phyloP scores from a whole-genome alignment of 2,329 filamentous ascomycete genomes.

The Setomelanomma holmii region DNA sequence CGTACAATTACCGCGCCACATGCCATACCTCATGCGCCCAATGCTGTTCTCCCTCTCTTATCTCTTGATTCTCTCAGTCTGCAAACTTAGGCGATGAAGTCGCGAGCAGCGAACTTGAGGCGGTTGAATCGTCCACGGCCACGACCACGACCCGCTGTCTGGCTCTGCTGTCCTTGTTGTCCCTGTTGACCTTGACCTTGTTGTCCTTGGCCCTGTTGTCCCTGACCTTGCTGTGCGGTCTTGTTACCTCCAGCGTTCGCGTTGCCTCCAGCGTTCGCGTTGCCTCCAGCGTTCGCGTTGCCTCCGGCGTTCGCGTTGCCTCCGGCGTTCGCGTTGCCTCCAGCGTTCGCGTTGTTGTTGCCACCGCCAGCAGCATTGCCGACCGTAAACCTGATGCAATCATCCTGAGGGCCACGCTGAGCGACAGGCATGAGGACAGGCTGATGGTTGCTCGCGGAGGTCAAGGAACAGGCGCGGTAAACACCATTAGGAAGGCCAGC shows the following conservation, averaged over 20 bases:
- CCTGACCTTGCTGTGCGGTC: slow-evolving; percentile 4
- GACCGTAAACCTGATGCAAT: slow-evolving; percentile 60
- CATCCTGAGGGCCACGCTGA: slow-evolving; percentile 62
- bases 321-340: not conserved
- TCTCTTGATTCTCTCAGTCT: not conserved
- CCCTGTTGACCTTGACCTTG: slow-evolving; percentile 5
- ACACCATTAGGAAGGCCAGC: slow-evolving; percentile 57
- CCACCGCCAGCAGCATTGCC: slow-evolving; percentile 6
- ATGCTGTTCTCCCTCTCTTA: slow-evolving; percentile 6
- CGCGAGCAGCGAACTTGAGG: slow-evolving; percentile 40
- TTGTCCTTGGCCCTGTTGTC: slow-evolving; percentile 8
- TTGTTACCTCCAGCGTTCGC: not conserved
- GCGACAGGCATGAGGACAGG: slow-evolving; percentile 66
- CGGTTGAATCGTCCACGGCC: slow-evolving; percentile 33
- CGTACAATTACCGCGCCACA: slow-evolving; percentile 43
- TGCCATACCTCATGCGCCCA: slow-evolving; percentile 10
- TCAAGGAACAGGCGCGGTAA: slow-evolving; percentile 63
- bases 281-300: slow-evolving; percentile 3
- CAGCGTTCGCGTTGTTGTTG: slow-evolving; percentile 4
- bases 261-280: not conserved
- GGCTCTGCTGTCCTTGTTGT: slow-evolving; percentile 10
- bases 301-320: not conserved
- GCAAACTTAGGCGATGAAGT: slow-evolving; percentile 38
- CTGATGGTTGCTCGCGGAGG: slow-evolving; percentile 61
- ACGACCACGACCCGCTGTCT: slow-evolving; percentile 19